Conservation (phyloP, 78 protist species). For the Isochrysis galbana region DNA sequence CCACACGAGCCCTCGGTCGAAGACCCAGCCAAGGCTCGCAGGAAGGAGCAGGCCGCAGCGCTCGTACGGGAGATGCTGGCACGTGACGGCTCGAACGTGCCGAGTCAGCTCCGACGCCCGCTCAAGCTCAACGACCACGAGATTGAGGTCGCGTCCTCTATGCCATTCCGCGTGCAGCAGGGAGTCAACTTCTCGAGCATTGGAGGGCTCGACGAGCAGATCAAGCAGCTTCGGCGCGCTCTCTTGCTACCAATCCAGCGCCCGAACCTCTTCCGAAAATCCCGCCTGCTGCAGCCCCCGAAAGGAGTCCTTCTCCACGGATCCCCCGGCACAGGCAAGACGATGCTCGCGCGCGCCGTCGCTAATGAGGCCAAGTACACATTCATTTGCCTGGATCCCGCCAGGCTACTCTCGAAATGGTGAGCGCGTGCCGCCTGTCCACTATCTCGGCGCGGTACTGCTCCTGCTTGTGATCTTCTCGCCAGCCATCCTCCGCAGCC, state of each 20-base stretch:
- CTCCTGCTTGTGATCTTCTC: too few species aligned
- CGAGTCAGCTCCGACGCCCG: too few species aligned
- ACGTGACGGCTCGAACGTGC: too few species aligned
- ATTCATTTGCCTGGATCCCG: constrained; percentile 63
- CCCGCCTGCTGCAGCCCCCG: constrained; percentile 31
- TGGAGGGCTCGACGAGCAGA: neutral
- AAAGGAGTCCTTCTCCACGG: constrained; percentile 63
- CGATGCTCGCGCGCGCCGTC: constrained; percentile 52
- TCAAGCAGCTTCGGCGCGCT: neutral
- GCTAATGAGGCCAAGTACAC: constrained; percentile 55
- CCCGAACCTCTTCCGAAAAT: neutral
- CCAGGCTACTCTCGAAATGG: constrained; percentile 57
- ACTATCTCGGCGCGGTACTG: too few species aligned
- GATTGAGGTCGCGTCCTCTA: neutral
- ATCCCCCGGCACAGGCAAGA: constrained; percentile 77
- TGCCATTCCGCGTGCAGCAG: neutral
- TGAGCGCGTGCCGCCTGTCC: neutral
- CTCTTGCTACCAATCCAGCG: neutral
- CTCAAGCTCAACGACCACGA: neutral
- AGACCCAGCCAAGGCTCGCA: too few species aligned
- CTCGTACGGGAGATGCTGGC: too few species aligned
- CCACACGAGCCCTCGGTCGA: too few species aligned
- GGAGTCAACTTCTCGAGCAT: neutral
- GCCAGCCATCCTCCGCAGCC: too few species aligned
- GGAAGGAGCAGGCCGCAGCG: too few species aligned